These are phyloP conservation scores for Syzygium grande DNA, from an alignment of 345 rosid species.

Conservation along the genomic window DNA sequence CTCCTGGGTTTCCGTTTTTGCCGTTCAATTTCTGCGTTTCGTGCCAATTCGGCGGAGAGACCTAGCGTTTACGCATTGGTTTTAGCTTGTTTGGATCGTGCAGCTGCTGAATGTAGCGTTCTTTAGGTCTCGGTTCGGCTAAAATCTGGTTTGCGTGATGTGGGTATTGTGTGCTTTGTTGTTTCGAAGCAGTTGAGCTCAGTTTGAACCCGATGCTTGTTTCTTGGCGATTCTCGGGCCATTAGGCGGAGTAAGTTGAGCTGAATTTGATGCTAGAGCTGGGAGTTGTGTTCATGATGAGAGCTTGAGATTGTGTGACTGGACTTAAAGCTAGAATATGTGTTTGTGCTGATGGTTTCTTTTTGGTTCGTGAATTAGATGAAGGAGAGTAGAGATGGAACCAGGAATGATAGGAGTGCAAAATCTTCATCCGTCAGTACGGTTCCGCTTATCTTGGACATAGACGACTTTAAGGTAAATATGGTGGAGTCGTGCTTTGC, in stretches of 20 bases:
- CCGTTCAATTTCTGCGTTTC: neutral
- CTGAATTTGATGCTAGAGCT: neutral
- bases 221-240: neutral
- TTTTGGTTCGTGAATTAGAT: slow-evolving; percentile 29
- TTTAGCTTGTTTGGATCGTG: neutral
- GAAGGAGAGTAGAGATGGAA: slow-evolving; percentile 53
- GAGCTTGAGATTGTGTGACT: neutral
- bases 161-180: neutral
- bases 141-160: neutral
- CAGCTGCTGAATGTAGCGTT: neutral
- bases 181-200: neutral
- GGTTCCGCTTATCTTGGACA: slow-evolving; percentile 71
- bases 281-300: neutral
- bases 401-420: slow-evolving; percentile 24
- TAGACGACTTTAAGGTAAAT: slow-evolving; percentile 90
- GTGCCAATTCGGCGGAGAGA: neutral
- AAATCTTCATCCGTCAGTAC: slow-evolving; percentile 54
- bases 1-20: neutral
- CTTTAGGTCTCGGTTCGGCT: neutral
- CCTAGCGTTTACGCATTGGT: neutral
- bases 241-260: neutral
- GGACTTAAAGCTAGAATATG: neutral
- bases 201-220: neutral
- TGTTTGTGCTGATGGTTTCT: neutral
- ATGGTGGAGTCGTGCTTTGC: neutral